Base-by-base conservation (phyloP, 2,329 filamentous ascomycete species). In the Plenodomus lindquistii region DNA sequence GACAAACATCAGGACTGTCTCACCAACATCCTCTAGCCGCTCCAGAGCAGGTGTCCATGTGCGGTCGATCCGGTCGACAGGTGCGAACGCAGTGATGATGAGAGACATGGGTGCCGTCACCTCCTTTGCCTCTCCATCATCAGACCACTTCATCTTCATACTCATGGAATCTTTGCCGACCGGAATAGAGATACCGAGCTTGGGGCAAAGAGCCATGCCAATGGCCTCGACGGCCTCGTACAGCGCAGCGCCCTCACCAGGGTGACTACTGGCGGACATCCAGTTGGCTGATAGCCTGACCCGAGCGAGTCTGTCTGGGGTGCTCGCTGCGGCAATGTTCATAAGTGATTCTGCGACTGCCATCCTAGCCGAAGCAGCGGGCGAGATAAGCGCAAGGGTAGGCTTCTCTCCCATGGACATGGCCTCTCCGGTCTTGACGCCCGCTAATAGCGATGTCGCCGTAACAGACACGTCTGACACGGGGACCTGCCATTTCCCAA, bases 141-240 rank as follows among this genome's bases (percentile, higher is more conserved):
- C 52, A 79, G 77, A 59, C 94, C 94, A 97, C 46, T 91, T 91
- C 65, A 95, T 93, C 79, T 97, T 97, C 94, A 99, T 97, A 2
- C 92, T 97, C 74, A 95, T 96, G 0, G 93, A 97, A 72, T 99
- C 94, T 75, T 99, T 97, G 46, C 94, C 94, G 8, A 97, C 94
- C 3, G 94, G 94, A 50, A 99, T 97, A 48, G 88, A 91, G 52
- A 99, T 85, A 27, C 89, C 91, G n/a, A 97, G 81, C 62, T 88
- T 81, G 2, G 91, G 91, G 73, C 94, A 99, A 8, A 99, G 79
- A 40, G 96, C 88, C 84, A 96, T 87, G 40, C 92, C 92, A 48
- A 97, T 91, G 9, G 93, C 91, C 69, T 96, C 84, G 2, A 97
- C 94, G 22, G 92, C 94, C 72, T 97, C 91, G 66, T 96, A 97